These are phyloP conservation scores for Fusarium poae DNA, from an alignment of 2,329 filamentous ascomycete species.

Conservation along the genomic window DNA sequence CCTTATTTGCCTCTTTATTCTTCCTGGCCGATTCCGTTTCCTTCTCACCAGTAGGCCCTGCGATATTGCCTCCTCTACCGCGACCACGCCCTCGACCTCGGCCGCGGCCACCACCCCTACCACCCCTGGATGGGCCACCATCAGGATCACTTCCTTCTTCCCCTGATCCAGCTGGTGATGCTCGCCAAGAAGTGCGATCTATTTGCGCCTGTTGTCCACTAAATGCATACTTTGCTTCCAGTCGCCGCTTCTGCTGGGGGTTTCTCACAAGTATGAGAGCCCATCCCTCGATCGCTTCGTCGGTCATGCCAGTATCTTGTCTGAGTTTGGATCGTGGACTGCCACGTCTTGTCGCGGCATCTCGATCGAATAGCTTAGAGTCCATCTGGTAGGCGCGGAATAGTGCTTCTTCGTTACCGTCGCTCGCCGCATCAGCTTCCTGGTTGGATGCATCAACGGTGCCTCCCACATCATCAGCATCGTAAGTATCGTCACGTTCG, in stretches of 20 bases:
- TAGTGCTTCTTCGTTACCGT: conserved; percentile 76
- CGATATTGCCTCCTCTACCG: conserved; percentile 70
- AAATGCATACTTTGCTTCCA: conserved; percentile 80
- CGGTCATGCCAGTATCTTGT: conserved; percentile 86
- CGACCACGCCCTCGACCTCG: conserved; percentile 65
- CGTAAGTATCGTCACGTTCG: conserved; percentile 96
- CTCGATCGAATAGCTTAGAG: conserved; percentile 76
- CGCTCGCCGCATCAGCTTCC: conserved; percentile 61
- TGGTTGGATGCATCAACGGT: conserved; percentile 80
- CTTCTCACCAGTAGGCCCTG: conserved; percentile 75
- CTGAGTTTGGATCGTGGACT: conserved; percentile 73
- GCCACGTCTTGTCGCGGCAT: conserved; percentile 76
- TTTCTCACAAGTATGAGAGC: conserved; percentile 85
- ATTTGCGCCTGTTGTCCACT: conserved; percentile 75
- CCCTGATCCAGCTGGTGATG: conserved; percentile 65
- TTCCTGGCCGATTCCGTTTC: conserved; percentile 78
- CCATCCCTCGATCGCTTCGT: conserved; percentile 96
- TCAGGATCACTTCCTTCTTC: conserved; percentile 68
- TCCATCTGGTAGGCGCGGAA: conserved; percentile 78
- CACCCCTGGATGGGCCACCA: conserved; percentile 60
- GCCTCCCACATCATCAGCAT: conserved; percentile 90
- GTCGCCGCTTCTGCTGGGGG: conserved; percentile 72
- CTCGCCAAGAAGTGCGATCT: conserved; percentile 74
- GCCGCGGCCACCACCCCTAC: conserved; percentile 61
- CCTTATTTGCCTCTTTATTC: conserved; percentile 85